Evolutionary conservation across 805 yeast species (phyloP).

Genomic region (Dipodascopsis uninucleata): DNA sequence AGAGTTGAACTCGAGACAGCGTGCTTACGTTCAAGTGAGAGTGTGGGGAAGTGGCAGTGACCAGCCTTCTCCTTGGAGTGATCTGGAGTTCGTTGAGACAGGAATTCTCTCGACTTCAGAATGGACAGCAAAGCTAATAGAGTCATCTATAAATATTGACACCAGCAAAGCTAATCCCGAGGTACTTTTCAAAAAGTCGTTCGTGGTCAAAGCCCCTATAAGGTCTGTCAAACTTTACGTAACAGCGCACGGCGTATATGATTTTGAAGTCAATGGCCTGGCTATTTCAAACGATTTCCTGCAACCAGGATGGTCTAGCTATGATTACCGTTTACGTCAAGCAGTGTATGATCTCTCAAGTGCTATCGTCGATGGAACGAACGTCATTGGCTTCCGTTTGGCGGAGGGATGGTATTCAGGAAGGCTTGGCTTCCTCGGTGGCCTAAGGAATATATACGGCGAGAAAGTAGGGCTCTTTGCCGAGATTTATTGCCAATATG

Average conservation of each 20-base stretch:
- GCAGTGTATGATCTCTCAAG: conserved; percentile 30
- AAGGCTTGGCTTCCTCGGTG: conserved; percentile 32
- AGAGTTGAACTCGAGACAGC: too few species aligned
- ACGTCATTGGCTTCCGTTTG: conserved; percentile 30
- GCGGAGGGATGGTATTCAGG: conserved; percentile 35
- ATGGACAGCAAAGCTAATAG: too few species aligned
- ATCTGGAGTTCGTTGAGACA: too few species aligned
- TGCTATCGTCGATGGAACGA: conserved; percentile 12
- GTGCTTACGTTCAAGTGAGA: too few species aligned
- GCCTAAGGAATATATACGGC: conserved; percentile 31
- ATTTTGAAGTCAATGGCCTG: conserved; percentile 31
- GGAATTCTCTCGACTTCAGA: too few species aligned
- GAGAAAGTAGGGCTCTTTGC: conserved; percentile 27
- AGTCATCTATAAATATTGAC: too few species aligned
- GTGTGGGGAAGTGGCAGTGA: too few species aligned
- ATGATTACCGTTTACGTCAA: conserved; percentile 29
- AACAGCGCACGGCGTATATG: conserved; percentile 32
- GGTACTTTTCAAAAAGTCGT: too few species aligned
- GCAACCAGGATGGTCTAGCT: conserved; percentile 35
- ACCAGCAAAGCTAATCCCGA: too few species aligned
- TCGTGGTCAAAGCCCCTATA: too few species aligned
- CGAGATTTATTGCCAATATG: conserved; percentile 25
- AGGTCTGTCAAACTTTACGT: too few species aligned
- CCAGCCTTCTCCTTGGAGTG: too few species aligned
- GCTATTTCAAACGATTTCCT: conserved; percentile 28